Percentiles rank a stretch among this genome's conserved stretches.
Conservation (phyloP, 345 rosid genomes). For the Populus davidiana region DNA sequence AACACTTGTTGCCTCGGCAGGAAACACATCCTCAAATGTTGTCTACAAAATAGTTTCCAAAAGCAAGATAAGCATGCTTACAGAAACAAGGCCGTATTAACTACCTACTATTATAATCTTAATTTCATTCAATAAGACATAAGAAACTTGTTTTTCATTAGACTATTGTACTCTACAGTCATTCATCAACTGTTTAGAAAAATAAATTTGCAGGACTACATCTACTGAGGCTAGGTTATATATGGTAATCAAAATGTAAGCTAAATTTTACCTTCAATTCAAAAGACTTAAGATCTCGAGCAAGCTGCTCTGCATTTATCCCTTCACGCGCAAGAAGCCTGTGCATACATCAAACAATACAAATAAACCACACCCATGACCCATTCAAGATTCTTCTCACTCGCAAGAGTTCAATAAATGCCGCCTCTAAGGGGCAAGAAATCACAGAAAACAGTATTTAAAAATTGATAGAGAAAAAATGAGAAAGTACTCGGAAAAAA, state of each 20-base stretch:
- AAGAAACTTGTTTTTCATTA: neutral
- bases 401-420: neutral
- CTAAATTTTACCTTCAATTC: constrained; percentile 68
- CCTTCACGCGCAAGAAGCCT: constrained; percentile 98
- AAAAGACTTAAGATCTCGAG: constrained; percentile 90
- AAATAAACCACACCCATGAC: neutral
- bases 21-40: constrained; percentile 95
- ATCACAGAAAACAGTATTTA: constrained; percentile 1
- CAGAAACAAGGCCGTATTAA: neutral
- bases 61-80: constrained; percentile 12
- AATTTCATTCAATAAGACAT: neutral
- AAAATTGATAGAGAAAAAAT: neutral
- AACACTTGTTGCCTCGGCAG: constrained; percentile 88
- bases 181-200: neutral
- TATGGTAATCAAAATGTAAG: neutral
- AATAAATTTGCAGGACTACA: constrained; percentile 5
- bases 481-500: neutral
- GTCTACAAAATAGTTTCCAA: constrained; percentile 41
- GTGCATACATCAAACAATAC: constrained; percentile 11
- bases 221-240: neutral
- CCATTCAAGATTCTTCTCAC: neutral
- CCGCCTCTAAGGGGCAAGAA: neutral
- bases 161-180: neutral
- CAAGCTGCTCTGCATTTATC: constrained; percentile 94
- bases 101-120: neutral